Evolutionary conservation across 1,284 basidiomycete genomes (phyloP).

Genomic region (Porogramme epimiltina): DNA sequence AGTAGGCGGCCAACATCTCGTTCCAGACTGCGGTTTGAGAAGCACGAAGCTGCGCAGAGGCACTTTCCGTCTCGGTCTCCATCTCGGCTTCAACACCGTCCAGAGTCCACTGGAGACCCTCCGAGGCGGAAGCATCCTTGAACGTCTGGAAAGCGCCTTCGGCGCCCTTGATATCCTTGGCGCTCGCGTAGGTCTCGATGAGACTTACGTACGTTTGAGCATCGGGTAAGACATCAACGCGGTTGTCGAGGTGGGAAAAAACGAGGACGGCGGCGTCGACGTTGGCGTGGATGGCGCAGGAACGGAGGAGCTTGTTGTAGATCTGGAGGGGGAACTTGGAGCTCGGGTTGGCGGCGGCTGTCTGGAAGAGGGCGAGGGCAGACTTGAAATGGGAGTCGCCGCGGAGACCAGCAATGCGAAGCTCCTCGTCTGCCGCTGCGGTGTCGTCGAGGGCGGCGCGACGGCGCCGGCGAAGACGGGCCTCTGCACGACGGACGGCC

Average conservation of each 20-base stretch:
- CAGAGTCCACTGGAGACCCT: constrained; percentile 35
- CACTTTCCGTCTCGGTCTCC: not conserved
- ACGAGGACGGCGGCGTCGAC: constrained; percentile 69
- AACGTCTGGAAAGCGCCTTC: constrained; percentile 73
- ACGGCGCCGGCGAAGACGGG: constrained; percentile 40
- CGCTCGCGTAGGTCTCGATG: constrained; percentile 60
- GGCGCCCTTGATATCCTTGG: constrained; percentile 59
- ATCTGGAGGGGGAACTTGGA: constrained; percentile 40
- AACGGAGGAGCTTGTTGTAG: constrained; percentile 65
- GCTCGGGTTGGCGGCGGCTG: constrained; percentile 43
- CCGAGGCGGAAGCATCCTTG: constrained; percentile 40
- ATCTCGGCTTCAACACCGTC: constrained; percentile 2
- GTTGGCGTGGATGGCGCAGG: constrained; percentile 61
- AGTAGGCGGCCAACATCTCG: constrained; percentile 76
- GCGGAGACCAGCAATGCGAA: constrained; percentile 44
- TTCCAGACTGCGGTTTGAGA: constrained; percentile 64
- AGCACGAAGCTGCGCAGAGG: constrained; percentile 14
- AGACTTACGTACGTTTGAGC: constrained; percentile 58
- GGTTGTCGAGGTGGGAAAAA: constrained; percentile 66
- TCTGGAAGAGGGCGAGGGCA: constrained; percentile 75
- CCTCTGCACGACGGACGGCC: constrained; percentile 47
- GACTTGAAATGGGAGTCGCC: constrained; percentile 73
- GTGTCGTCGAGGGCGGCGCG: constrained; percentile 26
- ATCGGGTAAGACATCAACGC: constrained; percentile 40
- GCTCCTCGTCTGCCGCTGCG: constrained; percentile 26